phyloP scores from a whole-genome alignment of 495 filamentous ascomycete genomes.

The Lichenothelia convexa region DNA sequence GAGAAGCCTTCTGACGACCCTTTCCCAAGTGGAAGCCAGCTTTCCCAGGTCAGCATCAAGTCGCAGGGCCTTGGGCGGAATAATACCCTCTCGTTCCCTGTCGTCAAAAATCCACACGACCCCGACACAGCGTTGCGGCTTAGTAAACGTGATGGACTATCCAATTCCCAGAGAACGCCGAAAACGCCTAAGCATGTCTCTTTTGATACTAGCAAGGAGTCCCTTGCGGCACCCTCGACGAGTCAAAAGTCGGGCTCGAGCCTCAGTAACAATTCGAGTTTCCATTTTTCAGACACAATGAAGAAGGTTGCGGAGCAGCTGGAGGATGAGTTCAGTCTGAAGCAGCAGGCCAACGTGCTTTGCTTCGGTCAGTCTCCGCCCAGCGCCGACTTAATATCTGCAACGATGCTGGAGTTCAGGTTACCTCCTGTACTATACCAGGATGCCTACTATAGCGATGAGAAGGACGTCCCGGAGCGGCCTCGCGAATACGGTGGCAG shows the following conservation, averaged over 20 bases:
- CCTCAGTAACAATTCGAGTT: background rate
- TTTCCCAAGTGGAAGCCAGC: too few relatives aligned
- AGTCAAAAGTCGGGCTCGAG: conserved; percentile 8
- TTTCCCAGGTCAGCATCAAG: conserved; percentile 17
- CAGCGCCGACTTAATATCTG: conserved; percentile 13
- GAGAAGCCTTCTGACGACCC: too few relatives aligned
- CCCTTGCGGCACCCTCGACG: conserved; percentile 12
- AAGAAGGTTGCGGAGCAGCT: conserved; percentile 11
- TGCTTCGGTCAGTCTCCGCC: conserved; percentile 19
- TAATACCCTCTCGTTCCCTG: conserved; percentile 42
- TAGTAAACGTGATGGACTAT: conserved; percentile 42
- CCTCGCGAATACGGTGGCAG: conserved; percentile 71
- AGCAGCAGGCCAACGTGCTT: conserved; percentile 8
- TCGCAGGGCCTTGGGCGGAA: conserved; percentile 7
- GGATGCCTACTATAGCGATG: conserved; percentile 74
- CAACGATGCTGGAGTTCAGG: conserved; percentile 16
- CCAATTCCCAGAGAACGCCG: conserved; percentile 21
- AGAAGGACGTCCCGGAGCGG: conserved; percentile 65
- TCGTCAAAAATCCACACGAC: conserved; percentile 64
- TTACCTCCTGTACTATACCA: conserved; percentile 52
- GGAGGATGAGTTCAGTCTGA: conserved; percentile 9
- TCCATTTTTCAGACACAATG: background rate
- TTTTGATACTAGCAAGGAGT: background rate
- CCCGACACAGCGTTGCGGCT: conserved; percentile 43
- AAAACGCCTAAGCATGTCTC: conserved; percentile 5